These are phyloP conservation scores for Trametes elegans DNA, from an alignment of 768 basidiomycete species.

Conservation along the genomic window DNA sequence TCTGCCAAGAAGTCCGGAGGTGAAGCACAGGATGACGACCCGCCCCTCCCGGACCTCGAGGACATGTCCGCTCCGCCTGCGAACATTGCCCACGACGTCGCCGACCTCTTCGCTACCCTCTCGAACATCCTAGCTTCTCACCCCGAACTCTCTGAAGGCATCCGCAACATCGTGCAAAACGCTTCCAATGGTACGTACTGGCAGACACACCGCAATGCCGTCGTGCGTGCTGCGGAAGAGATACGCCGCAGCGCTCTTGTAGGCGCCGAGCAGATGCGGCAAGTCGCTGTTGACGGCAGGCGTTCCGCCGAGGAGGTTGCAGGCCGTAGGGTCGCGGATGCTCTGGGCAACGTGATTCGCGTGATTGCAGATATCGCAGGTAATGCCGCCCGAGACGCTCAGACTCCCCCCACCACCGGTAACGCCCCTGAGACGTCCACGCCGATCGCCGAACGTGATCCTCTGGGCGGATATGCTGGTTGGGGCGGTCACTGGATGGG, in stretches of 20 bases:
- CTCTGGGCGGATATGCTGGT: background rate
- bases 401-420: background rate
- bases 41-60: conserved; percentile 50
- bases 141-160: conserved; percentile 67
- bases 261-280: conserved; percentile 31
- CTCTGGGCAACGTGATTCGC: conserved; percentile 57
- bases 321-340: conserved; percentile 58
- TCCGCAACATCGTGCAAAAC: conserved; percentile 64
- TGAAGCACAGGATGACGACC: conserved; percentile 29
- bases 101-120: conserved; percentile 55
- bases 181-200: conserved; percentile 67
- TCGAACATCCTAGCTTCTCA: conserved; percentile 57
- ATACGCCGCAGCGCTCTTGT: conserved; percentile 46
- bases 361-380: conserved; percentile 41
- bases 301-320: conserved; percentile 63
- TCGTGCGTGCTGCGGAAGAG: conserved; percentile 57
- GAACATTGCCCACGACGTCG: conserved; percentile 52
- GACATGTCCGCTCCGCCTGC: conserved; percentile 24
- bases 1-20: background rate
- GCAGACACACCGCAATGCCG: conserved; percentile 55
- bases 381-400: background rate
- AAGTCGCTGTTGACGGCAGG: conserved; percentile 44
- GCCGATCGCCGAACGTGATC: conserved; percentile 9
- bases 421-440: conserved; percentile 23
- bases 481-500: background rate